Conservation (phyloP, 2,329 filamentous ascomycete species). For the Cercospora janseana region DNA sequence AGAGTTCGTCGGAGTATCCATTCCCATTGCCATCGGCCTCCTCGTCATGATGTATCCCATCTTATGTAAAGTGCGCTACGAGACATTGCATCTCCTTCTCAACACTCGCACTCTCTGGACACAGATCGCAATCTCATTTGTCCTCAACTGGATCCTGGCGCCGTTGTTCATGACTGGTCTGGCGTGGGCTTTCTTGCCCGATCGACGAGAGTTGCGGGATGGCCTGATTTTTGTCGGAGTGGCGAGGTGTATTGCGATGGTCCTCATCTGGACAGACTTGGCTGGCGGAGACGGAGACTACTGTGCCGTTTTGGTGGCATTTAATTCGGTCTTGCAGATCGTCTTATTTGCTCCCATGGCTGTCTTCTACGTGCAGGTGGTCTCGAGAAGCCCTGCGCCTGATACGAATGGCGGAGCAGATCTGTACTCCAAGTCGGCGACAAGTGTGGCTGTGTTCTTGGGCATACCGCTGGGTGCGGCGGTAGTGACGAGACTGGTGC, state of each 20-base stretch:
- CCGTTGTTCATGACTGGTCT: conserved; percentile 77
- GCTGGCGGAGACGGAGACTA: conserved; percentile 78
- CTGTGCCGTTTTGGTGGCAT: conserved; percentile 61
- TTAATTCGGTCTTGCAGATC: conserved; percentile 51
- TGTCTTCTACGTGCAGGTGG: conserved; percentile 60
- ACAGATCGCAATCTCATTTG: conserved; percentile 72
- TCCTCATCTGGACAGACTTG: conserved; percentile 73
- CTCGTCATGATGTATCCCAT: conserved; percentile 96
- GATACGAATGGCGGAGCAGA: conserved; percentile 33
- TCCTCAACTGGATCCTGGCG: conserved; percentile 80
- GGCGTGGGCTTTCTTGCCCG: conserved; percentile 61
- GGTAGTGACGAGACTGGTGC: conserved; percentile 66
- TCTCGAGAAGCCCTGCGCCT: conserved; percentile 50
- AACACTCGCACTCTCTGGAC: conserved; percentile 65
- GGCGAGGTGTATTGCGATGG: conserved; percentile 87
- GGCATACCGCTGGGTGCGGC: conserved; percentile 78
- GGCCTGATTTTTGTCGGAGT: conserved; percentile 80
- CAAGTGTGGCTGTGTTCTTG: conserved; percentile 78
- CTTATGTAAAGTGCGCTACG: conserved; percentile 79
- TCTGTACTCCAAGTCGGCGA: conserved; percentile 57
- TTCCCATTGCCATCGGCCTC: conserved; percentile 68
- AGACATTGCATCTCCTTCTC: conserved; percentile 68
- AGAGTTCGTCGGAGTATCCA: conserved; percentile 67
- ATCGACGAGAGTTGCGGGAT: conserved; percentile 50
- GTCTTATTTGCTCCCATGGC: conserved; percentile 48